Base-by-base conservation (phyloP, 352 stramenopile genomes). In the Globisporangium iwayamae region DNA sequence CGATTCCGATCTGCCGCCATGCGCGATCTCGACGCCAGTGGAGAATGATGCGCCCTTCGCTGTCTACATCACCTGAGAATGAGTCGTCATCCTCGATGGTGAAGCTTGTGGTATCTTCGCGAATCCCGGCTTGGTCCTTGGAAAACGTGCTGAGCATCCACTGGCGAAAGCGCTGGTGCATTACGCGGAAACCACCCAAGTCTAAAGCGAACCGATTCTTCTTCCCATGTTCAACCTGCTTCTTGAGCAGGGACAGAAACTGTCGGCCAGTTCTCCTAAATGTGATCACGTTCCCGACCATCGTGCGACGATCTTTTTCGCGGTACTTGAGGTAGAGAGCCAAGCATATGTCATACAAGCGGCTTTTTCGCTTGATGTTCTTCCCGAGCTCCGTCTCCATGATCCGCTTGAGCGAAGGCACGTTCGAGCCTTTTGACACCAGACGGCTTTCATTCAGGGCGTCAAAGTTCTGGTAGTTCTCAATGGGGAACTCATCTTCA, bases 291-390 rank as follows among this genome's bases (percentile, higher is more conserved):
- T 84, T 88, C 25, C 68, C 79, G 10, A 83, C 69, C 70, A 85
- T 87, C 22, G 79, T 53, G 20, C 68, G 65, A 13, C 76, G 76
- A 62, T 88, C 79, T 30, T 73, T 78, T 52, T 85, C 77, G 0
- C 81, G 73, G 46, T 81, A 90, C 8, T 75, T 79, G 39, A 88
- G 39, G 47, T 87, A 90, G 55, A 87, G 62, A 16, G 62, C 58
- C 18, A 90, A 65, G 14, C 79, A 87, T 10, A 87, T 41, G 43
- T 85, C 73, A 51, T 90, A 86, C 56, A 86, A 59, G 2, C 70
- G 76, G 46, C 74, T 87, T 74, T 88, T 87, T 30, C 74, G 69
- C 57, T 87, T 87, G 39, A 88, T 80, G 45, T 72, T 76, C 52
- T 75, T 63, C 1, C 77, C 79, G 28, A 90, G 53, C 3, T 77